These are phyloP conservation scores for Neurospora sp. DNA, from an alignment of 495 filamentous ascomycete species.

Conservation along the genomic window DNA sequence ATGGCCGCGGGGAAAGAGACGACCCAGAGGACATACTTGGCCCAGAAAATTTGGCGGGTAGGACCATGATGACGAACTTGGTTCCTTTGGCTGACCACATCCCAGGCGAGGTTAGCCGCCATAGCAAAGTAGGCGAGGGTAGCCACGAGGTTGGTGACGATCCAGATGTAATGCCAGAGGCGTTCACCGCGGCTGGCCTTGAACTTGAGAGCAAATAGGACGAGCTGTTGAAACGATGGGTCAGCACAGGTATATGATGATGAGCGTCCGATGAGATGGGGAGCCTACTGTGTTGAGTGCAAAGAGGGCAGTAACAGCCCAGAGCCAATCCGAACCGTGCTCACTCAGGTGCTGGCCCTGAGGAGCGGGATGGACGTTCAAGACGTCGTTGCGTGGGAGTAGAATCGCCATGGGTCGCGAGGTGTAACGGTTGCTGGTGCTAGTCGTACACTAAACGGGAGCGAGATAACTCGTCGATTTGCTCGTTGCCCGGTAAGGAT, in stretches of 20 bases:
- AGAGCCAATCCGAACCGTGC: constrained; percentile 40
- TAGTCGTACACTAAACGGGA: neutral
- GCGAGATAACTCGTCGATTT: neutral
- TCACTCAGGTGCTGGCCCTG: constrained; percentile 28
- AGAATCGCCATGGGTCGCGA: constrained; percentile 9
- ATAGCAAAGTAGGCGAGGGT: constrained; percentile 35
- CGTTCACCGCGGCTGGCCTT: constrained; percentile 33
- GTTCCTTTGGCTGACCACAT: constrained; percentile 22
- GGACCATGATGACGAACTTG: constrained; percentile 13
- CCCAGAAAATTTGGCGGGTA: constrained; percentile 39
- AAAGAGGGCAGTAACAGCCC: constrained; percentile 35
- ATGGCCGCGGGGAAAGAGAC: constrained; percentile 32
- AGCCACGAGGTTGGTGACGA: constrained; percentile 35
- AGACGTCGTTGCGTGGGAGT: constrained; percentile 28
- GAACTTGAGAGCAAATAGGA: constrained; percentile 27
- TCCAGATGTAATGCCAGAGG: constrained; percentile 47
- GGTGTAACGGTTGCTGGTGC: neutral
- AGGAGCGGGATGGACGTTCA: constrained; percentile 32
- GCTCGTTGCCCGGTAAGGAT: neutral
- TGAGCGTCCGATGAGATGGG: constrained; percentile 1
- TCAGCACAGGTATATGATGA: neutral
- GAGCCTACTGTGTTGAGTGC: constrained; percentile 23
- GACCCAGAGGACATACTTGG: constrained; percentile 41
- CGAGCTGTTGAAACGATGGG: constrained; percentile 11
- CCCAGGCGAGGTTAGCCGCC: constrained; percentile 34